Base-by-base conservation (phyloP, 2,329 filamentous ascomycete genomes). In the Akanthomyces dipterigenus region DNA sequence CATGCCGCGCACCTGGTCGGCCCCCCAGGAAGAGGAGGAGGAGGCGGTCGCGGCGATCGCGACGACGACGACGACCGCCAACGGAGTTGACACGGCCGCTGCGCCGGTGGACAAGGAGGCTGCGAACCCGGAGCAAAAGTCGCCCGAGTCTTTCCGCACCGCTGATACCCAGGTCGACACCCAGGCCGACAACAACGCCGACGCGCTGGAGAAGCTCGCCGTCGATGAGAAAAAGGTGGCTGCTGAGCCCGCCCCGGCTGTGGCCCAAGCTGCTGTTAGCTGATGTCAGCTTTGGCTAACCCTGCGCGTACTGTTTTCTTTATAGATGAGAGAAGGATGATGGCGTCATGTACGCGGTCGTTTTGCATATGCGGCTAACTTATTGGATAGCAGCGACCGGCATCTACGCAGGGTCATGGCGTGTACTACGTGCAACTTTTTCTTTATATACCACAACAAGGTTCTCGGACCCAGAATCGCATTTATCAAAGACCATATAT, bases 1-100 rank as follows among this genome's bases (percentile, higher is more conserved):
- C 7, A 71, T 86, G 11, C 77, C 78, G 24, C 79, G 75, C 70
- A 73, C 72, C 5, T 80, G 72, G 70, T 66, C 69, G 42, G 1
- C 68, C 69, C n/a, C 63, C 59, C 28, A n/a, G n/a, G n/a, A n/a
- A n/a, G n/a, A n/a, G n/a, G 60, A 49, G 12, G 53, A 46, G 12
- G 45, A 58, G 18, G 46, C 46, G 14, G 63, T 63, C 34, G 59
- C 59, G 36, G 62, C 54, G 18, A 57, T 63, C 34, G 57, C 59
- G 31, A 62, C 55, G n/a, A 59, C 63, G 14, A 54, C 62, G 6
- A 56, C 63, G 14, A 54, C 62, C 5, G 55, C 63, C 24, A 63
- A 58, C 28, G 46, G 40, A 12, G 54, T 31, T 38, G 31, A 20
- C 9, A 3, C n/a, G 3, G 31, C 55, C 8, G 38, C 40, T 24